Base-by-base conservation (phyloP, 208 protist species). In the Trypanosoma scelopori region DNA sequence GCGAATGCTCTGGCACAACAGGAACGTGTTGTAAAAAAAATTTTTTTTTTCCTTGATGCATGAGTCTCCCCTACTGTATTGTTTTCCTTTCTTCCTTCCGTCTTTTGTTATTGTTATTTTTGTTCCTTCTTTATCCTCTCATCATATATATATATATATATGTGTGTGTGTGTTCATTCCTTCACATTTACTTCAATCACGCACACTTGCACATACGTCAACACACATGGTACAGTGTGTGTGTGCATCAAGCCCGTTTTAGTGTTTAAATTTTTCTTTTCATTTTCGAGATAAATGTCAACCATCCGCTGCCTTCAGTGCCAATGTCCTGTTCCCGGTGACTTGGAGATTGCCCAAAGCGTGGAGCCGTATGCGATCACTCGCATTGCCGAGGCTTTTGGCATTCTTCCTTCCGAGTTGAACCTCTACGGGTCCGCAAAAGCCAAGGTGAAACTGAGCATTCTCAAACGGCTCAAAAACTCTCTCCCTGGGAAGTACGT, bases 311-410 rank as follows among this genome's bases (percentile, higher is more conserved):
- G 74, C 56, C 48, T 92, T 47, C 32, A 79, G 55, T 87, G 82
- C 45, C 61, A 81, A 43, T 55, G 42, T 39, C 92, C 91, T 27
- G 95, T 98, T 47, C 97, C 95, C 11, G 88, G 81, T 5, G 97
- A 99, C 81, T 87, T 99, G 48, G 97, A 97, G 13, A 98, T 99
- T 71, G 92, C 97, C 0, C 86, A 97, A 56, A 85, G 82, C 43
- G 72, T 91, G 0, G 76, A 88, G 46, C 85, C 89, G 4, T 75
- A 74, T 23, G 87, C 92, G 7, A 96, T 98, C 69, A 62, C 57
- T 16, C 45, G 63, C 11, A 77, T 98, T 27, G 90, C 82, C 6
- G 79, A 85, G 55, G 65, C 82, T 18, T 71, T 85, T 49, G 94
- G 90, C 39, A 89, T 99, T 42, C 82, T 87, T 11, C 58, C 82